Evolutionary conservation across 306 rosid genomes (phyloP), one percentile per base, ranked within the genome.

Genomic region (Quercus engelmannii): DNA sequence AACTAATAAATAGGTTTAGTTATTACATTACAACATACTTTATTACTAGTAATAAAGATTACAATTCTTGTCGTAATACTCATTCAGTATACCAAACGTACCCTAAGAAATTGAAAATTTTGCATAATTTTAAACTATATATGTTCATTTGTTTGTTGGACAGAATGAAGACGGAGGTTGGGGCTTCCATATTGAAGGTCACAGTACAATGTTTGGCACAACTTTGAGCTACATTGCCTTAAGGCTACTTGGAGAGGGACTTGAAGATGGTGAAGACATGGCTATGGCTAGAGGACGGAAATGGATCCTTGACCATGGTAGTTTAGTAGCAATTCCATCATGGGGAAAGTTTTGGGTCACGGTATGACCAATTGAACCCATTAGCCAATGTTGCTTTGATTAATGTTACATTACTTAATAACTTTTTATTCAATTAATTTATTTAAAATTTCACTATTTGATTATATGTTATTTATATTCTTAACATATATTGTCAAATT

Each of bases 261-360:
- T 30, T 25, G 79, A 83, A 49, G 83, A 82, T 54, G 86, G 80
- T 3, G 84, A 75, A 49, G 82, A 79, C 33, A 77, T 3, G 31
- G 84, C 86, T 10, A 80, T 92, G 82, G 61, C 76, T 1, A 92
- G 51, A 83, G 92, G 56, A 11, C 75, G 88, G 21, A 46, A 65
- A 25, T 92, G 97, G 97, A 92, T 92, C 74, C 92, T 92, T 11
- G 82, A 85, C 56, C 97, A 79, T 21, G 97, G 92, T 19, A 88
- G 94, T 69, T 81, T 86, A 7, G 78, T 77, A 0, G 88, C 87
- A 21, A 90, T 90, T 76, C 89, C 94, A 21, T 92, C 94, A 0
- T 90, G 97, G 97, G 97, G 97, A 71, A 92, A 90, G 80, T 85
- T 92, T 19, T 90, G 94, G 97, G 85, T 87, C 68, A 55, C 91